These are phyloP conservation scores for Begonia loranthoides DNA, from an alignment of 306 rosid genomes.

Conservation along the genomic window DNA sequence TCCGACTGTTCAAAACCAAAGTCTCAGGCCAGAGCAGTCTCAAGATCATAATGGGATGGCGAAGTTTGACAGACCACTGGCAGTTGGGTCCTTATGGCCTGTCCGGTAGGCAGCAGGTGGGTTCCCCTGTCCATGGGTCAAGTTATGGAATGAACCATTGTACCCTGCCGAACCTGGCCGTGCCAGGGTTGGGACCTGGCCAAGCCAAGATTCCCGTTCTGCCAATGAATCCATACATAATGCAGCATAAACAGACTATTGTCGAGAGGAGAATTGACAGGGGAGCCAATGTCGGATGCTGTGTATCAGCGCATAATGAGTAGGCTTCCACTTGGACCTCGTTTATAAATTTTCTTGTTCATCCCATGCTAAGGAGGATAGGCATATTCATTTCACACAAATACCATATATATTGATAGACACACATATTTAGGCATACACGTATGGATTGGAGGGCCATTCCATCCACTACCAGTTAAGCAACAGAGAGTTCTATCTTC, in stretches of 20 bases:
- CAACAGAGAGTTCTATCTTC: too few species aligned
- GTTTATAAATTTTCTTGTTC: constrained; percentile 37
- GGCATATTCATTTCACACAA: neutral
- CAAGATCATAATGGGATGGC: constrained; percentile 43
- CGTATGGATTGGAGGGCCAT: too few species aligned
- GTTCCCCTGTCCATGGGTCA: constrained; percentile 34
- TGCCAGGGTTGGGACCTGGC: constrained; percentile 42
- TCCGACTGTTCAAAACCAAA: constrained; percentile 27
- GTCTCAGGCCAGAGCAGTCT: constrained; percentile 51
- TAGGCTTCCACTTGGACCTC: constrained; percentile 91
- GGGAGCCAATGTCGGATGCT: constrained; percentile 45
- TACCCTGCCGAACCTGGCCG: constrained; percentile 43
- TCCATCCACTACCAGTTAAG: too few species aligned
- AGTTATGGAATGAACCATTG: constrained; percentile 66
- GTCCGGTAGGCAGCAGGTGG: constrained; percentile 59
- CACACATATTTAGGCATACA: too few species aligned
- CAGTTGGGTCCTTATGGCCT: constrained; percentile 39
- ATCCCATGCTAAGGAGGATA: constrained; percentile 14
- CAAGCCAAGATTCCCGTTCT: constrained; percentile 49
- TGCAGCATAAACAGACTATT: constrained; percentile 34
- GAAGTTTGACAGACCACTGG: constrained; percentile 50
- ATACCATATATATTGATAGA: too few species aligned
- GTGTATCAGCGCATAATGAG: constrained; percentile 68
- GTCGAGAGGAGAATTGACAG: constrained; percentile 81
- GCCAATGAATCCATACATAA: constrained; percentile 53